Base-by-base conservation (phyloP, 805 yeast genomes). In the Candida xyloterini region DNA sequence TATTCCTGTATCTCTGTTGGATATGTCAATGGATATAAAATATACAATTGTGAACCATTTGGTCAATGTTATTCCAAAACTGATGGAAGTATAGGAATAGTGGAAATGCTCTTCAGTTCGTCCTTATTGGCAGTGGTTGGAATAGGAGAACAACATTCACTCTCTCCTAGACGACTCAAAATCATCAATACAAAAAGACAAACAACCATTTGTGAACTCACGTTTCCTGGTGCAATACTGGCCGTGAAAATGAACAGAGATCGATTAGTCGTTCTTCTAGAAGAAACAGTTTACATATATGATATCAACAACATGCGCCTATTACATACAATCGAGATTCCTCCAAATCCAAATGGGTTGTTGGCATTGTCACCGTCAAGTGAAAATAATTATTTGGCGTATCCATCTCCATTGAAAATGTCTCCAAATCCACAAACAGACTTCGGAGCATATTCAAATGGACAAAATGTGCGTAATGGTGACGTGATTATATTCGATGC, bases 31-130 rank as follows among this genome's bases (percentile, higher is more conserved):
- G 83, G 86, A 6, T 81, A 85, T 61, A 77, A 76, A 54, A 83
- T 90, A 30, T 90, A 74, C 68, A 85, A 84, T 55, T 88, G 96
- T 60, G 87, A 83, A 49, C 95, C 95, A 22, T 83, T 86, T 60
- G 86, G 89, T 6, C 75, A 75, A 47, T 81, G 84, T 55, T 82
- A 75, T 53, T 72, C 71, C 20, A 69, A 71, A 35, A 25, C 43
- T 2, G 71, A 69, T 37, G 84, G 82, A 25, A 73, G 85, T 5
- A 73, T 81, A 22, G 89, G 88, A 0, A 76, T 88, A 3, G 84
- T 89, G 8, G 96, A 90, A 57, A 91, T 91, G 98, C 74, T 91
- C 15, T 91, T 87, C 55, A 75, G 85, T 33, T 86, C 98, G 0
- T 84, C 95, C 6, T 68, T 91, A 27, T 71, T 93, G 10, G 96